These are phyloP conservation scores for Neospermospora avenae DNA, from an alignment of 2,329 filamentous ascomycete genomes.

Conservation along the genomic window DNA sequence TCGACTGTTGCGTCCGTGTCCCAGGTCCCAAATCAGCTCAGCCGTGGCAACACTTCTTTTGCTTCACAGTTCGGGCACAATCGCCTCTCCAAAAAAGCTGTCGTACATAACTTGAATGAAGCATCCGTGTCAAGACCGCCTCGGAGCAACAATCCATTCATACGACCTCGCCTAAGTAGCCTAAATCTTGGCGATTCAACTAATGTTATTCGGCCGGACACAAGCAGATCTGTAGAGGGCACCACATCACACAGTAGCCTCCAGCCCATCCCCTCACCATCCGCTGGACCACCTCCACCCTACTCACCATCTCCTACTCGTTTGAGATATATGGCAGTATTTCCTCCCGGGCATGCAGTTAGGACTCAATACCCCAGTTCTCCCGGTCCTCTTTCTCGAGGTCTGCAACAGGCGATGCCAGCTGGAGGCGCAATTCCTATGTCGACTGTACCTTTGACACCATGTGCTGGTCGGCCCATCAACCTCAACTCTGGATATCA, in stretches of 20 bases:
- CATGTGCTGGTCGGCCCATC: slow-evolving; percentile 32
- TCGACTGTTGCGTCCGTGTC: slow-evolving; percentile 17
- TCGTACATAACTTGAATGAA: slow-evolving; percentile 16
- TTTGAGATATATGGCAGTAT: slow-evolving; percentile 52
- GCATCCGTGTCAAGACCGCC: slow-evolving; percentile 12
- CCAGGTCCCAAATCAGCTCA: slow-evolving; percentile 7
- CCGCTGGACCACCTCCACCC: slow-evolving; percentile 29
- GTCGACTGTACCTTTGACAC: slow-evolving; percentile 55
- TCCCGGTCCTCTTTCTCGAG: slow-evolving; percentile 61
- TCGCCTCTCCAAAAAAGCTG: slow-evolving; percentile 13
- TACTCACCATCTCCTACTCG: slow-evolving; percentile 31
- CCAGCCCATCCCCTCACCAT: slow-evolving; percentile 13
- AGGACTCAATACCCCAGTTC: slow-evolving; percentile 53
- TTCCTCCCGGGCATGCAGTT: slow-evolving; percentile 50
- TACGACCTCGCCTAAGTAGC: slow-evolving; percentile 17
- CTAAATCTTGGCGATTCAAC: slow-evolving; percentile 13
- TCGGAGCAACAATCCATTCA: slow-evolving; percentile 29
- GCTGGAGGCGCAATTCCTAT: slow-evolving; percentile 59
- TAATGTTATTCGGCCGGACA: slow-evolving; percentile 3
- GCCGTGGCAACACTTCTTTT: slow-evolving; percentile 8
- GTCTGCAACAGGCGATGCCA: slow-evolving; percentile 58
- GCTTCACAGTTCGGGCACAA: slow-evolving; percentile 4
- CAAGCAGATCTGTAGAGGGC: slow-evolving; percentile 7
- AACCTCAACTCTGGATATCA: slow-evolving; percentile 35
- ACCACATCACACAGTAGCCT: slow-evolving; percentile 3